Conservation (phyloP, 257 asterid genomes). For the Thymus mandschuricus region DNA sequence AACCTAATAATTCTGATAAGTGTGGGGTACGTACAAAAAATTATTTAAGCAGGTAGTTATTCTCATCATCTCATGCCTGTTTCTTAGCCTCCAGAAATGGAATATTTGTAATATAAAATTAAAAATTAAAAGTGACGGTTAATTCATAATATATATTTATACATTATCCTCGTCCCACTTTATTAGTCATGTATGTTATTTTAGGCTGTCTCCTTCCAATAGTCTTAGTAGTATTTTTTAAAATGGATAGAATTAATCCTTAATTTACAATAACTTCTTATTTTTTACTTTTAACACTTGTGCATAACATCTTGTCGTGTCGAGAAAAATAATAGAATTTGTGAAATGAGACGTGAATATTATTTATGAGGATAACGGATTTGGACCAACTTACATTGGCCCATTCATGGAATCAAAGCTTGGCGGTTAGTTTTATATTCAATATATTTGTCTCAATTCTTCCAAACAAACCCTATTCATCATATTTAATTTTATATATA, state of each 20-base stretch:
- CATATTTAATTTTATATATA: no score
- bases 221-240: no score
- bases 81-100: conserved; percentile 39
- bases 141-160: background rate
- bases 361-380: no score
- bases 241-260: no score
- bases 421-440: conserved; percentile 41
- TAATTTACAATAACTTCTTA: no score
- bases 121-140: conserved; percentile 7
- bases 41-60: conserved; percentile 22
- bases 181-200: no score
- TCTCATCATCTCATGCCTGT: conserved; percentile 24
- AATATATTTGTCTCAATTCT: conserved; percentile 34
- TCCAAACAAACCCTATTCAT: conserved; percentile 16
- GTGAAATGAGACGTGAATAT: no score
- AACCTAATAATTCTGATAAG: conserved; percentile 25
- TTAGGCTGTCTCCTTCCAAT: no score
- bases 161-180: no score
- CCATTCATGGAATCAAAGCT: conserved; percentile 39
- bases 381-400: conserved; percentile 9
- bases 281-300: no score
- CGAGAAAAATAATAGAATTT: no score
- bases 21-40: background rate
- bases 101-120: conserved; percentile 30
- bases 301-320: no score